phyloP scores from a whole-genome alignment of 1,284 basidiomycete genomes.

The Rhodotorula sp. region DNA sequence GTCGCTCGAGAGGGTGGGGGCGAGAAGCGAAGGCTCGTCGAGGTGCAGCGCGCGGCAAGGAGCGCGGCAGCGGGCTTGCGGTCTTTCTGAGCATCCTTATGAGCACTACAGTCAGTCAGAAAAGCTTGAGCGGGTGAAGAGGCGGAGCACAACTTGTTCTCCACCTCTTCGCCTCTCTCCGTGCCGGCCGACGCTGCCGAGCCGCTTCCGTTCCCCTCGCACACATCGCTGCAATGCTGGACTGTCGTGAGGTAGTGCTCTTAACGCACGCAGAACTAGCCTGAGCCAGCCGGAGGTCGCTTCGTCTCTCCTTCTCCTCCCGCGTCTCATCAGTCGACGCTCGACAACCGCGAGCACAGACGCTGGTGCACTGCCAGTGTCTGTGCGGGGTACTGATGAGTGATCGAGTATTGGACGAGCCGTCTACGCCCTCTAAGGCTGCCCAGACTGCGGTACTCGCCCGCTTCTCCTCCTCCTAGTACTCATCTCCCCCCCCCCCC shows the following conservation, averaged over 20 bases:
- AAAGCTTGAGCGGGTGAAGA: not conserved
- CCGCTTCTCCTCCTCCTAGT: not conserved
- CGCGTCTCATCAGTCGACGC: not conserved
- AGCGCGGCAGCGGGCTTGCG: not conserved
- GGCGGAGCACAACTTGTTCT: no score
- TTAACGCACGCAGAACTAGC: no score
- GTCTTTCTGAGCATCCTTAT: not conserved
- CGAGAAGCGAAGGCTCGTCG: constrained; percentile 5
- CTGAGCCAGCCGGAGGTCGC: no score
- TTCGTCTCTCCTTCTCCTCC: not conserved
- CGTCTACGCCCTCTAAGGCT: not conserved
- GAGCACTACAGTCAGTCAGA: not conserved
- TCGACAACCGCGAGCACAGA: not conserved
- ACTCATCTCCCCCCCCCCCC: no score
- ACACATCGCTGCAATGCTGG: no score
- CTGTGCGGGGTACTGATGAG: no score
- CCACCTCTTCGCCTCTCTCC: no score
- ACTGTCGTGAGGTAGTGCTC: no score
- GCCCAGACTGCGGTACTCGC: not conserved
- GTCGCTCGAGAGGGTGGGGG: constrained; percentile 27
- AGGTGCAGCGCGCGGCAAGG: not conserved
- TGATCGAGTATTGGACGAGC: not conserved
- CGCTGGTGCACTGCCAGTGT: no score
- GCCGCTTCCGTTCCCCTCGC: no score
- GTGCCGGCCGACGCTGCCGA: no score